phyloP scores from a whole-genome alignment of 306 rosid genomes.

The Rosa persica region DNA sequence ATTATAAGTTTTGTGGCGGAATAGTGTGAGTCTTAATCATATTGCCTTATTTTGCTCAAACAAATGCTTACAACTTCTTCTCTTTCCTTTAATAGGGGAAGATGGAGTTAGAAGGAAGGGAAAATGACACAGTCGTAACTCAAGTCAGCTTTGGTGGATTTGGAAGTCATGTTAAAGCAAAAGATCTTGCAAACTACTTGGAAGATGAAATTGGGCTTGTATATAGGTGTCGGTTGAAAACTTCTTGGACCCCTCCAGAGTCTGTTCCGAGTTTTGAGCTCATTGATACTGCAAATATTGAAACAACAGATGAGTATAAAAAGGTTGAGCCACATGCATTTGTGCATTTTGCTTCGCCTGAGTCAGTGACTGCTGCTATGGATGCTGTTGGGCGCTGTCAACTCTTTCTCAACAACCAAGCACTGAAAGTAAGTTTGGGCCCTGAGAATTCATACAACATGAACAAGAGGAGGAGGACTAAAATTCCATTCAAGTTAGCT shows the following conservation, averaged over 20 bases:
- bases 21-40: neutral
- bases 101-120: constrained; percentile 48
- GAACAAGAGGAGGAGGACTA: constrained; percentile 64
- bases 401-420: constrained; percentile 37
- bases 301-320: constrained; percentile 34
- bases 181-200: constrained; percentile 48
- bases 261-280: constrained; percentile 59
- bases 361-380: constrained; percentile 42
- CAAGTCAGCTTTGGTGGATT: constrained; percentile 87
- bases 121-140: constrained; percentile 46
- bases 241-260: constrained; percentile 80
- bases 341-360: constrained; percentile 64
- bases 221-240: constrained; percentile 70
- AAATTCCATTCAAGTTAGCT: constrained; percentile 52
- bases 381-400: constrained; percentile 49
- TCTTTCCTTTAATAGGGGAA: constrained; percentile 7
- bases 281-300: constrained; percentile 18
- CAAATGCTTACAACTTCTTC: neutral
- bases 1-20: neutral
- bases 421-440: constrained; percentile 60
- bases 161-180: constrained; percentile 48
- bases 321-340: constrained; percentile 80
- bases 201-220: constrained; percentile 60
- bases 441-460: constrained; percentile 54
- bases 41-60: neutral